Base-by-base conservation (phyloP, 352 stramenopile genomes). In the Phytophthora europaea region DNA sequence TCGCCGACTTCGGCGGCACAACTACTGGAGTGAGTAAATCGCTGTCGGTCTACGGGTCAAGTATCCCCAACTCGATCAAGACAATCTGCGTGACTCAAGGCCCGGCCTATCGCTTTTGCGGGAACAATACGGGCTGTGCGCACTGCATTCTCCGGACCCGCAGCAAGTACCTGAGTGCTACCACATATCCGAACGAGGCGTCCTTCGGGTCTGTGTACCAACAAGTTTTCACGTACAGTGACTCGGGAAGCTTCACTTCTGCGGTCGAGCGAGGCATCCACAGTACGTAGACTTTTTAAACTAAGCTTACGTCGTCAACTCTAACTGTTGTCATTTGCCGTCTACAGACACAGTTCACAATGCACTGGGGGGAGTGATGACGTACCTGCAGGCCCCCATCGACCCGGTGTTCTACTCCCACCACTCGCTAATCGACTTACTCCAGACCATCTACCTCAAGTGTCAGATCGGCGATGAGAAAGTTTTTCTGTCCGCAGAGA, bases 381-480 rank as follows among this genome's bases (percentile, higher is more conserved):
- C 51, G n/a, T 84, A 80, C 13, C 65, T 88, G 18, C 71, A 87
- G 56, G 79, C 83, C 6, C 83, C 85, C 0, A 18, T 78, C 0
- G 85, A 89, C 58, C 85, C 85, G 2, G 38, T 92, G 10, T 90
- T 92, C 65, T 88, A 72, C 48, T 77, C 81, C 2, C 83, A 90
- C 22, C 81, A 90, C 62, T 65, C 75, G 12, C 55, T 74, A 12
- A 55, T 90, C 10, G 85, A 93, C 47, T 45, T 82, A 50, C 72
- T 90, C 0, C 74, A 83, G 31, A 77, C 66, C 13, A 83, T 89
- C 67, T 90, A 88, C 71, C 75, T 88, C 70, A 88, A 88, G 43
- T 93, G 85, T 40, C 78, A 81, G 50, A 61, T 75, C 20, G 80
- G 78, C 16, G 54, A 53, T 40, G 78, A 80, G 20, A 67, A 53